Base-by-base conservation (phyloP, 2,329 filamentous ascomycete genomes). In the Fusarium tjaetaba region DNA sequence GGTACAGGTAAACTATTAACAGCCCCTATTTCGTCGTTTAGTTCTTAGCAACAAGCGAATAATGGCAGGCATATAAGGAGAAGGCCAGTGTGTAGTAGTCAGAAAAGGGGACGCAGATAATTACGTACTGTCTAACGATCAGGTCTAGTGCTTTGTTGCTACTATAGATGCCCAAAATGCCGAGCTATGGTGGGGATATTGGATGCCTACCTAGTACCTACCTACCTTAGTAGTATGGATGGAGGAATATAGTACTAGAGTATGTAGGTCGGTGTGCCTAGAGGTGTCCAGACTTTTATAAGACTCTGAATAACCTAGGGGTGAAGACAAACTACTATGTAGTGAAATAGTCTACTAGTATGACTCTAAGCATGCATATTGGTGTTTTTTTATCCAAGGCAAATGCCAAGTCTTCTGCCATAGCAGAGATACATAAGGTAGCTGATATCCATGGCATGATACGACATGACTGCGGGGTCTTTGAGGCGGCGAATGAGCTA, bases 391-490 rank as follows among this genome's bases (percentile, higher is more conserved):
- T 18, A 32, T 32, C 22, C 16, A 51, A 51, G 30, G 32, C 16
- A 51, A 51, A 20, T 51, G 30, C 20, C 48, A 34, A 52, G n/a
- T 34, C 13, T 52, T 52, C 16, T 34, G 48, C n/a, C 16, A 52
- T 36, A 24, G 30, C 30, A 24, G n/a, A 34, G 24, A 36, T 52
- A 20, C 36, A 38, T 38, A 36, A 30, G 30, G 10, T 32, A 34
- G n/a, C 36, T 52, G 60, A 58, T 28, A 28, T 28, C 28, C 53
- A 71, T 38, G 60, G 30, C 38, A 58, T 46, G 64, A 63, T 60
- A 62, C 36, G 24, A 63, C 64, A 59, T 68, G 70, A 72, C 58
- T 69, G 68, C 68, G 69, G 69, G 68, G 69, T 64, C 53, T 36
- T 61, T 22, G 30, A 28, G 28, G 53, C 52, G 43, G 45, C 70